Percentiles rank a stretch among this genome's conserved stretches.
These are phyloP conservation scores for Anisodus tanguticus DNA, from an alignment of 257 asterid species.

Conservation along the genomic window DNA sequence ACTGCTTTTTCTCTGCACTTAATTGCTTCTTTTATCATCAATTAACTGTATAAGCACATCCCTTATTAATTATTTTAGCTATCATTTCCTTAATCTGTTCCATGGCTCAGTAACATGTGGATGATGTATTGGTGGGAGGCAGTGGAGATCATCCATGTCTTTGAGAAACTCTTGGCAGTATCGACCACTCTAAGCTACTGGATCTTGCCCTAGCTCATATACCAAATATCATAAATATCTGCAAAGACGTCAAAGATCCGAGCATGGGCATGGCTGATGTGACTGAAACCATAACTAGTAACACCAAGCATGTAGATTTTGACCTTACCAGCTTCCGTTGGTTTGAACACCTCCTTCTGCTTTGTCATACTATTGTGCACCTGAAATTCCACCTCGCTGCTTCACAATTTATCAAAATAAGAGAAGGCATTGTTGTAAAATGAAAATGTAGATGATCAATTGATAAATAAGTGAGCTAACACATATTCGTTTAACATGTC, in stretches of 20 bases:
- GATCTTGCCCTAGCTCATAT: conserved; percentile 64
- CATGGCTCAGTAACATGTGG: conserved; percentile 77
- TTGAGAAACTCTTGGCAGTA: conserved; percentile 72
- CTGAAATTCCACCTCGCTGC: background rate
- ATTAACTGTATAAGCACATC: conserved; percentile 38
- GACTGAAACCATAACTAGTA: background rate
- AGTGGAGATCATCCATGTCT: conserved; percentile 81
- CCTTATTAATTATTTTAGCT: conserved; percentile 60
- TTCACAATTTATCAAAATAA: background rate
- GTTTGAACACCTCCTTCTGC: background rate
- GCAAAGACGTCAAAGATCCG: background rate
- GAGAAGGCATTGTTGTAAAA: background rate
- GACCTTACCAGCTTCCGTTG: background rate
- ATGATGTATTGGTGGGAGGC: conserved; percentile 79
- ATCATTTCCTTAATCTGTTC: conserved; percentile 81
- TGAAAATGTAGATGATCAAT: conserved; percentile 1
- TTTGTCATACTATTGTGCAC: too few relatives aligned
- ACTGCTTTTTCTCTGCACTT: background rate
- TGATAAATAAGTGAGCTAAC: background rate
- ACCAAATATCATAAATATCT: conserved; percentile 36
- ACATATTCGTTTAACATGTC: background rate
- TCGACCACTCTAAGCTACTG: conserved; percentile 60
- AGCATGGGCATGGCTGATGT: background rate
- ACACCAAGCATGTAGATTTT: background rate
- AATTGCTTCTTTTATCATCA: background rate